Conservation (phyloP, 2,329 filamentous ascomycete genomes). For the Stenocarpella maydis region DNA sequence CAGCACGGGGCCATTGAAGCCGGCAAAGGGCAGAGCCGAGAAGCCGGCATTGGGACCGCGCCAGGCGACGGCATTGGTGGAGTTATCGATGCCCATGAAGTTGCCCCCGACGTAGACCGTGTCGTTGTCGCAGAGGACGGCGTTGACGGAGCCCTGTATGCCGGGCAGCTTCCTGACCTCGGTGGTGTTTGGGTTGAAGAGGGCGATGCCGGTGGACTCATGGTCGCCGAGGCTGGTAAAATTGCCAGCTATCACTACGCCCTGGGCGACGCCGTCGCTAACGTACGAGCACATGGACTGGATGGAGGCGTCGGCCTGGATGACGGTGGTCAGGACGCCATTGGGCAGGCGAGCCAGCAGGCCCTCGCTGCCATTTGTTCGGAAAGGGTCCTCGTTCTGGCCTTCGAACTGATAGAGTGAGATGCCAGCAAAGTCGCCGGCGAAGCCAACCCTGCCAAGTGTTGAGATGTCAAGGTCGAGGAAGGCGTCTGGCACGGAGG, state of each 20-base stretch:
- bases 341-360: conserved; percentile 86
- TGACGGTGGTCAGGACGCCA: conserved; percentile 78
- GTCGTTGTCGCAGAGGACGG: conserved; percentile 81
- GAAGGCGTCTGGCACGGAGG: conserved; percentile 64
- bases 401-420: conserved; percentile 88
- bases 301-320: conserved; percentile 84
- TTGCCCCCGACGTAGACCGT: conserved; percentile 89
- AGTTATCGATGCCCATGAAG: conserved; percentile 76
- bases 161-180: conserved; percentile 79
- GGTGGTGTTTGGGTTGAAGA: conserved; percentile 79
- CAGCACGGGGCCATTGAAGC: conserved; percentile 91
- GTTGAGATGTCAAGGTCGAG: conserved; percentile 77
- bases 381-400: conserved; percentile 74
- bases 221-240: conserved; percentile 88
- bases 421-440: conserved; percentile 89
- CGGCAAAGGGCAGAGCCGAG: conserved; percentile 85
- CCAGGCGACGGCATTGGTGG: conserved; percentile 91
- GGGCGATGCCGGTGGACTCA: conserved; percentile 78
- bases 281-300: conserved; percentile 86
- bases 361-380: conserved; percentile 80
- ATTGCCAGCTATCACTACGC: conserved; percentile 89
- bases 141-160: conserved; percentile 81
- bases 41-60: conserved; percentile 74
- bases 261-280: conserved; percentile 71
- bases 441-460: conserved; percentile 84